Conservation (phyloP, 1,284 basidiomycete species). For the Rhodotorula glutinis region DNA sequence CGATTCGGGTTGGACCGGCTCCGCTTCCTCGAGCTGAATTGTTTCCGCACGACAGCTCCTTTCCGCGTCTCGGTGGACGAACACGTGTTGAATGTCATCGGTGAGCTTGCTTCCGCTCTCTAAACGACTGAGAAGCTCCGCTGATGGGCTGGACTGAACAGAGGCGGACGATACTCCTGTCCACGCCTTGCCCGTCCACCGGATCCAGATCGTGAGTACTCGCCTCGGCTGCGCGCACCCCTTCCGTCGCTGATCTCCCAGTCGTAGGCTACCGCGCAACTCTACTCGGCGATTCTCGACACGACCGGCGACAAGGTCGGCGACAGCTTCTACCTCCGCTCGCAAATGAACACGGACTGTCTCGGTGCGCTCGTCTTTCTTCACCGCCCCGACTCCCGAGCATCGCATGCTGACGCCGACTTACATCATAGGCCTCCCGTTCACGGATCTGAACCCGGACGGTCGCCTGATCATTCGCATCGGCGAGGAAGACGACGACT, state of each 20-base stretch:
- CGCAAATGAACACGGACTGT: slow-evolving; percentile 36
- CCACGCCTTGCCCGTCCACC: slow-evolving; percentile 16
- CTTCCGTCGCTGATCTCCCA: neutral
- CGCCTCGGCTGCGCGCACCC: neutral
- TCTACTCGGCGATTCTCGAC: slow-evolving; percentile 46
- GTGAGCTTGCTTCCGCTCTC: neutral
- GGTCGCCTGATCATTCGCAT: slow-evolving; percentile 39
- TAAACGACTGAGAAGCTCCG: no score
- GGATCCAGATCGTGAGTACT: slow-evolving; percentile 14
- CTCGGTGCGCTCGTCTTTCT: slow-evolving; percentile 1
- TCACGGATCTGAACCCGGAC: slow-evolving; percentile 24
- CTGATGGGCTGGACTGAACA: neutral
- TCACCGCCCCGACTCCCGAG: neutral
- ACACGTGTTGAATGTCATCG: slow-evolving; percentile 36
- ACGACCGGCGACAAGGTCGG: slow-evolving; percentile 42
- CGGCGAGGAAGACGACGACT: slow-evolving; percentile 17
- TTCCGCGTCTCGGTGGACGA: slow-evolving; percentile 41
- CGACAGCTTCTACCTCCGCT: slow-evolving; percentile 46
- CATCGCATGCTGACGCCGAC: no score
- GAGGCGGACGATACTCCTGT: slow-evolving; percentile 28
- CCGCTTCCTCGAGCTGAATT: neutral
- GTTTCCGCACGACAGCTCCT: neutral
- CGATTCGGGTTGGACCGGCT: neutral
- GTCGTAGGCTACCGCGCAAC: slow-evolving; percentile 44
- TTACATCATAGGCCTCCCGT: slow-evolving; percentile 1